A percentile compares a stretch with the other conserved stretches of the same genome.
phyloP scores from a whole-genome alignment of 2,329 filamentous ascomycete genomes.

The Didymella pinodella region DNA sequence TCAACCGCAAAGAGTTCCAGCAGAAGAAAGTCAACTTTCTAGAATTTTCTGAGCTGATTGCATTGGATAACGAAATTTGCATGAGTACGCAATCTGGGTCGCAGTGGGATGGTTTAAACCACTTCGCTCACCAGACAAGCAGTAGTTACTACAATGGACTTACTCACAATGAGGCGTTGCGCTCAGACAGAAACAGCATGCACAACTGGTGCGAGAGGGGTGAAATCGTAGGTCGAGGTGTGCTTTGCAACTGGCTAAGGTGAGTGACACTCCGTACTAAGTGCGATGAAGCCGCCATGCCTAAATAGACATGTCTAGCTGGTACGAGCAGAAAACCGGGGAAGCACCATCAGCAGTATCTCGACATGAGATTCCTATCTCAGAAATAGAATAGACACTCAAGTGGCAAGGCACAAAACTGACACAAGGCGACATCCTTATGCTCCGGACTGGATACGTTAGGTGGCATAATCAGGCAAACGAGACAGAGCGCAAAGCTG shows the following conservation, averaged over 20 bases:
- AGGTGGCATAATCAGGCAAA: conserved; percentile 45
- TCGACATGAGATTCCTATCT: conserved; percentile 42
- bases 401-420: conserved; percentile 43
- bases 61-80: conserved; percentile 44
- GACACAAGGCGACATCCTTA: conserved; percentile 46
- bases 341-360: conserved; percentile 37
- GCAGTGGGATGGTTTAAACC: conserved; percentile 50
- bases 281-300: no score
- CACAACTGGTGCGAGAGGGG: conserved; percentile 50
- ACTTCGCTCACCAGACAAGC: conserved; percentile 45
- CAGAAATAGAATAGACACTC: conserved; percentile 40
- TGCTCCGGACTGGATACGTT: conserved; percentile 58
- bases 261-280: conserved; percentile 2
- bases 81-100: conserved; percentile 46
- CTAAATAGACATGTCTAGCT: background rate
- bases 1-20: conserved; percentile 60
- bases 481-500: conserved; percentile 36
- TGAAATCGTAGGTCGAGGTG: conserved; percentile 47
- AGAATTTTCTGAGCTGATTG: conserved; percentile 35
- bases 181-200: conserved; percentile 40
- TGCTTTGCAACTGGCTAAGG: conserved; percentile 44
- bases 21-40: conserved; percentile 60
- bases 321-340: conserved; percentile 43
- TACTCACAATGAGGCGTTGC: conserved; percentile 38
- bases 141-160: conserved; percentile 44